Evolutionary conservation across 257 asterid genomes (phyloP).

Genomic region (Solanum rostratum): DNA sequence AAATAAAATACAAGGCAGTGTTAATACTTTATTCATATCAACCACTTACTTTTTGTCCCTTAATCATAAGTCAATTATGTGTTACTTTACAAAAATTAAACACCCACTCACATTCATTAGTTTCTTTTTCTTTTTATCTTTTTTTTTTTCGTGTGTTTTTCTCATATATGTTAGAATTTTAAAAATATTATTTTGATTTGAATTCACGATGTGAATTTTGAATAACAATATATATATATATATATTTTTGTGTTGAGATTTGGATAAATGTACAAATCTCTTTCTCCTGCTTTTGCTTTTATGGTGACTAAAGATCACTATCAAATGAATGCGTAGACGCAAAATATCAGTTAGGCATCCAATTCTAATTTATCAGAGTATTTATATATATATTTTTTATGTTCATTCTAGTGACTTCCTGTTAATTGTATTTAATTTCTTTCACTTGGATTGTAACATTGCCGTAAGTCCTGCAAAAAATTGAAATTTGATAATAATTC

Average conservation of each 20-base stretch:
- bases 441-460: neutral
- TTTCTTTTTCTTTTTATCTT: neutral
- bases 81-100: neutral
- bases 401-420: neutral
- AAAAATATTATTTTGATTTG: neutral
- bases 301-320: neutral
- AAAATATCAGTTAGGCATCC: neutral
- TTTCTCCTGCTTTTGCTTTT: neutral
- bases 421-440: neutral
- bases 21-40: neutral
- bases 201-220: neutral
- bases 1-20: neutral
- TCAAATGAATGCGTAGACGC: neutral
- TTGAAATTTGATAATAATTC: neutral
- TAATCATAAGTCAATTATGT: neutral
- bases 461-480: neutral
- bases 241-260: neutral
- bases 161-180: neutral
- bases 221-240: neutral
- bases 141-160: neutral
- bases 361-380: neutral
- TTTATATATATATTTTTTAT: neutral
- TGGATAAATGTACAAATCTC: neutral
- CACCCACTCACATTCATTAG: neutral
- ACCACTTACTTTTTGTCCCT: neutral